A percentile compares a stretch with the other conserved stretches of the same genome.
These are phyloP conservation scores for Trichocomaceae sp. DNA, from an alignment of 2,329 filamentous ascomycete genomes.

Conservation along the genomic window DNA sequence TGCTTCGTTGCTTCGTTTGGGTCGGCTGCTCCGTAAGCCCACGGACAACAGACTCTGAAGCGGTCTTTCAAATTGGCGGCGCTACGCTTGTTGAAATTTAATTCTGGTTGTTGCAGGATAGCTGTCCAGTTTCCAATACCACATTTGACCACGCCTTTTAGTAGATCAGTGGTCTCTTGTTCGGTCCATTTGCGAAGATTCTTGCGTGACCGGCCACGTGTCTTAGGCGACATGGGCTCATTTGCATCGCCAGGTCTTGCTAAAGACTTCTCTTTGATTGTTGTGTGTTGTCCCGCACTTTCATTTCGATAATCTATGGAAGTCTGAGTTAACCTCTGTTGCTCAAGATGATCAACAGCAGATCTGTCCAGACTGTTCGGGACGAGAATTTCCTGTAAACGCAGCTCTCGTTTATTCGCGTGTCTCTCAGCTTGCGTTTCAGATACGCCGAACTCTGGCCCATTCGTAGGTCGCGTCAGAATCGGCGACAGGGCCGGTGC, in stretches of 20 bases:
- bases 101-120: conserved; percentile 52
- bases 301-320: not conserved
- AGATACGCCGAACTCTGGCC: conserved; percentile 2
- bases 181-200: conserved; percentile 52
- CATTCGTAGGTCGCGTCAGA: conserved; percentile 29
- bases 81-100: conserved; percentile 53
- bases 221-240: conserved; percentile 27
- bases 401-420: conserved; percentile 27
- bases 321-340: not conserved
- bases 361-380: conserved; percentile 17
- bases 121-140: conserved; percentile 61
- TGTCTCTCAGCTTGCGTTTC: conserved; percentile 19
- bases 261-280: not conserved
- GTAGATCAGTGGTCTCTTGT: conserved; percentile 53
- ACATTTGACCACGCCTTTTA: conserved; percentile 54
- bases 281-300: not conserved
- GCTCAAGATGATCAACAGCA: conserved; percentile 9
- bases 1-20: conserved; percentile 32
- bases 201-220: conserved; percentile 40
- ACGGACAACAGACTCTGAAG: conserved; percentile 51
- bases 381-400: conserved; percentile 31
- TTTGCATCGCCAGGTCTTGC: conserved; percentile 11
- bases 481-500: conserved; percentile 41
- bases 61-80: conserved; percentile 59
- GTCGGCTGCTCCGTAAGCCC: conserved; percentile 37